Conservation (phyloP, 2,329 filamentous ascomycete species). For the Chlorencoelia australis region DNA sequence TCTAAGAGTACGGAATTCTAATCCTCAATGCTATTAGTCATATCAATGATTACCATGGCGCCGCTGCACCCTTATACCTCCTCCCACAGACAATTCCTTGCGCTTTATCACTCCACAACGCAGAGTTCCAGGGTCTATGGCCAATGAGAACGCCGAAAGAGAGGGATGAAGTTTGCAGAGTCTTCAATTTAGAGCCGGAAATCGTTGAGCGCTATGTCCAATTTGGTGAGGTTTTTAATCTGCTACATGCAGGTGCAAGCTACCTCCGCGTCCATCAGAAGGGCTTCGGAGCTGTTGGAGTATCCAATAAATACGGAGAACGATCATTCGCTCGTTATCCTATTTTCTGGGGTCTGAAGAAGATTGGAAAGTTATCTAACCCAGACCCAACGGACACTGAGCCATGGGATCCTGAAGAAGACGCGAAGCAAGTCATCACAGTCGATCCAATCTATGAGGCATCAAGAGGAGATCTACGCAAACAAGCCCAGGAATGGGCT, state of each 20-base stretch:
- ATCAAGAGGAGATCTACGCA: constrained; percentile 40
- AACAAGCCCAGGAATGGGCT: constrained; percentile 59
- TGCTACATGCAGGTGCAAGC: constrained; percentile 50
- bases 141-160: constrained; percentile 53
- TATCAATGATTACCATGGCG: constrained; percentile 56
- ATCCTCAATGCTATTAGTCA: constrained; percentile 45
- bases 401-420: constrained; percentile 45
- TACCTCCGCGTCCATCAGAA: constrained; percentile 59
- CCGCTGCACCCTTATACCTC: constrained; percentile 53
- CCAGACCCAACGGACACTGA: constrained; percentile 49
- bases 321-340: constrained; percentile 56
- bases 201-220: constrained; percentile 52
- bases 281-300: constrained; percentile 57
- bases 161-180: constrained; percentile 50
- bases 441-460: constrained; percentile 45
- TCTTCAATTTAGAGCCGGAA: constrained; percentile 50
- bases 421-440: constrained; percentile 32
- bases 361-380: constrained; percentile 60
- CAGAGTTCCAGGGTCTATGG: constrained; percentile 60
- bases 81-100: constrained; percentile 48
- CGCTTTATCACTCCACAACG: constrained; percentile 56
- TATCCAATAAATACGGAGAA: constrained; percentile 58
- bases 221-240: constrained; percentile 59
- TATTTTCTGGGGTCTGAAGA: constrained; percentile 55
- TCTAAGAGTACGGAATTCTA: too few relatives aligned